Base-by-base conservation (phyloP, 768 basidiomycete genomes). In the Tremella mesenterica region DNA sequence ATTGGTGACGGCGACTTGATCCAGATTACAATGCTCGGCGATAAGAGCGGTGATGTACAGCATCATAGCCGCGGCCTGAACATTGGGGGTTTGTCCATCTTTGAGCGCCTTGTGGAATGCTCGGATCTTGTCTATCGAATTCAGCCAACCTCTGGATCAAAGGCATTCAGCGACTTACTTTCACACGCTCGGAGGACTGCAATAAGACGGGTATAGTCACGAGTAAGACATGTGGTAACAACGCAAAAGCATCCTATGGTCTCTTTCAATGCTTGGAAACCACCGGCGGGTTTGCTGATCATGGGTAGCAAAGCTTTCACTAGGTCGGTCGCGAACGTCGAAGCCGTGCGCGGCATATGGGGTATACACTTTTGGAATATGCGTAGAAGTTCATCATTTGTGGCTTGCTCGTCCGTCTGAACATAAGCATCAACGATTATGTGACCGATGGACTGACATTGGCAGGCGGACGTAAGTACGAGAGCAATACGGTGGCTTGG, bases 181-280 rank as follows among this genome's bases (percentile, higher is more conserved):
- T 90, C 86, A 73, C 88, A 92, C 0, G 88, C 89, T 61, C 85
- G 85, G 58, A 96, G 69, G 3, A 96, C 77, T 29, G 82, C 83
- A 23, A 90, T 80, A 16, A 96, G 77, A 30, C 83, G 80, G 14
- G 75, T 75, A 62, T 84, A 93, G 60, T 96, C 90, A 54, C 88
- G 86, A 0, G 95, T 96, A 16, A 97, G 78, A 60, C 86, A 75
- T 47, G 83, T 83, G 1, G 92, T 84, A 1, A 86, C 85, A 0
- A 81, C 80, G 67, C 91, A 93, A 76, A 93, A 83, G 60, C 92
- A 96, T 0, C 88, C 88, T 13, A 97, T 86, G 12, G 83, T 82
- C 73, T 96, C 95, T 75, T 92, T 89, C 28, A 97, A 73, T 20
- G 85, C 83, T 85, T 91, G 58, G 12, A 64, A 57, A 12, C 70